Evolutionary conservation across 139 green algal species (phyloP), one percentile per base, ranked within the genome.

Genomic region (Axilococcus clingmanii): DNA sequence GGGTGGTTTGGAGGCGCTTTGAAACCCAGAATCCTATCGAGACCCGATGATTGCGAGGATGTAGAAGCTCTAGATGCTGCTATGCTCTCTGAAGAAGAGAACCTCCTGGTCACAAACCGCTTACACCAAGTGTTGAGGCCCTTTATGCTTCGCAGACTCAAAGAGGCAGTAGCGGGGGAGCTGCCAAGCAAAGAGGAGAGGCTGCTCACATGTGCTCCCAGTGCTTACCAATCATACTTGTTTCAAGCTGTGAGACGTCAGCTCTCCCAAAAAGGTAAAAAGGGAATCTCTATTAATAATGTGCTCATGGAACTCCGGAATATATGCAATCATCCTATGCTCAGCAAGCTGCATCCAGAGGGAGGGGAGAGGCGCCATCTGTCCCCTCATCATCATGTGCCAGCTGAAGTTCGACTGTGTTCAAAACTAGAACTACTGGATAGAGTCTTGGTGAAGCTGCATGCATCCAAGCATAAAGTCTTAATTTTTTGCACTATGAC

Each of bases 291-390:
- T n/a, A n/a, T n/a, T n/a, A n/a, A n/a, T 45, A 95, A 95, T 70
- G 86, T 92, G 60, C 82, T 96, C 50, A 76, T 69, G 6, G 88
- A 96, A 56, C 81, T 96, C 15, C 93, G 94, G 57, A 96, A 96
- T 63, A 82, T 69, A 53, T 96, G 88, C 82, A 96, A 96, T 69
- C 81, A 93, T 72, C 83, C 82, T 2, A 40, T 52, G 19, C 22
- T 63, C 7, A 55, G 16, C 5, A 45, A 42, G 6, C 17, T 45
- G 6, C 19, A 45, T 46, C 32, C 37, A 2, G 40, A 63, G 17
- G 35, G 24, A 30, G 22, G 30, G n/a, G 68, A 74, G 50, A 58
- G 56, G 42, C 44, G 8, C 47, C 19, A n/a, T 12, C 19, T 12
- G n/a, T 29, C n/a, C 17, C 19, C 47, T 25, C 19, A 27, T 27